phyloP scores from a whole-genome alignment of 192 early-diverging fungal species.

The Allomyces macrogynus region DNA sequence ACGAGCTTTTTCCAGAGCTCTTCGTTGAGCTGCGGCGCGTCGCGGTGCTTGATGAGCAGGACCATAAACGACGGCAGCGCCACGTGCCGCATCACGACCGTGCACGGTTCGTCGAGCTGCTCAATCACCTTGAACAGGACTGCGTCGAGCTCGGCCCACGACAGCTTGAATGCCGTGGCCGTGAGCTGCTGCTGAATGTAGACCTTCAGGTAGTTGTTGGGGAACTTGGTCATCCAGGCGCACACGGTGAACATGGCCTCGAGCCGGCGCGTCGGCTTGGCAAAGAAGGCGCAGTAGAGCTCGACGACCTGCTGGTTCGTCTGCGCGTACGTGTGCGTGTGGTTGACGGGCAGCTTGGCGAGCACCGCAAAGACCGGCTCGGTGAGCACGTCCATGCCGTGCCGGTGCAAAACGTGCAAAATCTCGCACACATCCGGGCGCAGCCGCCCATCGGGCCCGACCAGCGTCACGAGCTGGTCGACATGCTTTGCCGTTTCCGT shows the following conservation, averaged over 20 bases:
- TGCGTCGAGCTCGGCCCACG: background rate
- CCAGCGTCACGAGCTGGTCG: slow-evolving; percentile 23
- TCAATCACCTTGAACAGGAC: background rate
- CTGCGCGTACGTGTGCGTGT: background rate
- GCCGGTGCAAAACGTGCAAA: no score
- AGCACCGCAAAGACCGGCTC: no score
- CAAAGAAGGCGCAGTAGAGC: background rate
- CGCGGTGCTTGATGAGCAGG: no score
- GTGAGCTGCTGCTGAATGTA: background rate
- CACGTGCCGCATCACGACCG: no score
- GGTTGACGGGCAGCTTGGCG: no score
- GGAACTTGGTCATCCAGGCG: background rate
- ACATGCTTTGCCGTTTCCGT: slow-evolving; percentile 39
- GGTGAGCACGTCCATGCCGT: no score
- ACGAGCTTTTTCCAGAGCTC: no score
- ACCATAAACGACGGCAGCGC: no score
- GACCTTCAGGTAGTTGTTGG: background rate
- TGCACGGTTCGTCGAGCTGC: no score
- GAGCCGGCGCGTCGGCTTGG: background rate
- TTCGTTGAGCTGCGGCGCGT: no score
- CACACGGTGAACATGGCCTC: background rate
- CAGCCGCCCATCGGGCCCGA: slow-evolving; percentile 7
- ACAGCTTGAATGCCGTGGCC: background rate
- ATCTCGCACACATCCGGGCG: no score
- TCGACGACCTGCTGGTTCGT: background rate